These are phyloP conservation scores for Triadica sebifera DNA, from an alignment of 345 rosid species.

Conservation along the genomic window DNA sequence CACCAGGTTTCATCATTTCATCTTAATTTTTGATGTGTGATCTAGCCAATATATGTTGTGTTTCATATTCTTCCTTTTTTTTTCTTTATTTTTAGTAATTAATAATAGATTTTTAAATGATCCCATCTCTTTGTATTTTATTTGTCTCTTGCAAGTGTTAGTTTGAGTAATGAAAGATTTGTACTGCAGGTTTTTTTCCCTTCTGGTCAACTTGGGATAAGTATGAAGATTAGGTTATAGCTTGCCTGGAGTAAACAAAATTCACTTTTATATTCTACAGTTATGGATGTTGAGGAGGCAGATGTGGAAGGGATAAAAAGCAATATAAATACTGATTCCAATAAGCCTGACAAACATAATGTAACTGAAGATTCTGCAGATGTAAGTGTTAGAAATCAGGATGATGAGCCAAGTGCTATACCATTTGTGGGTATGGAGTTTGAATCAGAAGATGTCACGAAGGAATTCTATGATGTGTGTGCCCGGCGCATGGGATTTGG, in stretches of 20 bases:
- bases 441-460: conserved; percentile 53
- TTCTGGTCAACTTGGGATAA: conserved; percentile 6
- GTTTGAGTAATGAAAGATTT: conserved; percentile 1
- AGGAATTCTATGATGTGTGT: conserved; percentile 46
- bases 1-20: not conserved
- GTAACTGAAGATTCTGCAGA: conserved; percentile 25
- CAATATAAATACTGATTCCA: conserved; percentile 16
- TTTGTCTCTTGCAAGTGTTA: not conserved
- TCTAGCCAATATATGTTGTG: not conserved
- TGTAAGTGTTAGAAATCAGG: conserved; percentile 23
- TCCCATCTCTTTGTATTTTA: too few relatives aligned
- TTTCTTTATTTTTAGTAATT: not conserved
- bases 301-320: conserved; percentile 29
- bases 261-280: not conserved
- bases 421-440: conserved; percentile 59
- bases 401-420: conserved; percentile 25
- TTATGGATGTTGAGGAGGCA: conserved; percentile 42
- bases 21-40: not conserved
- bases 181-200: conserved; percentile 3
- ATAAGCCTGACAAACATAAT: conserved; percentile 22
- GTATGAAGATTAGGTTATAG: conserved; percentile 22
- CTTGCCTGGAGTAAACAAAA: not conserved
- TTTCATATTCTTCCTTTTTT: not conserved
- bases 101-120: not conserved
- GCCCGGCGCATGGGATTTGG: conserved; percentile 48